Conservation (phyloP, 2,329 filamentous ascomycete genomes). For the Xylaria polymorpha region DNA sequence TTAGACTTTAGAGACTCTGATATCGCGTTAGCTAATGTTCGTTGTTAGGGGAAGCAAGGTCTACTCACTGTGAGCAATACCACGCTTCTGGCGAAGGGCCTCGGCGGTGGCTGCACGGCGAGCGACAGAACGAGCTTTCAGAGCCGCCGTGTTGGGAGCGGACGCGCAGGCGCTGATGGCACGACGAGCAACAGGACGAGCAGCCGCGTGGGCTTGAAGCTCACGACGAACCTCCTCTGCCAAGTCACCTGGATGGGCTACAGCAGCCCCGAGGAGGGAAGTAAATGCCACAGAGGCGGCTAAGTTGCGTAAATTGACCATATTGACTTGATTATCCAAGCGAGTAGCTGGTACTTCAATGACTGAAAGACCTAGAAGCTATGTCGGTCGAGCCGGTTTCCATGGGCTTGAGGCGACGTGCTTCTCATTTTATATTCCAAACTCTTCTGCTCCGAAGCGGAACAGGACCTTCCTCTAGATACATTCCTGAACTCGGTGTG, state of each 20-base stretch:
- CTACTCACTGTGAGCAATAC: slow-evolving; percentile 43
- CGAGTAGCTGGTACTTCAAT: slow-evolving; percentile 25
- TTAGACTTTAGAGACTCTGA: slow-evolving; percentile 45
- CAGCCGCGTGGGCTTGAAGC: slow-evolving; percentile 49
- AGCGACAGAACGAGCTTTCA: slow-evolving; percentile 53
- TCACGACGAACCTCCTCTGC: slow-evolving; percentile 48
- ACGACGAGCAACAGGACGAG: slow-evolving; percentile 51
- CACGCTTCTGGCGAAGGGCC: slow-evolving; percentile 53
- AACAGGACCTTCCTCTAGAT: slow-evolving; percentile 15
- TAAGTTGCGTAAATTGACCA: slow-evolving; percentile 46
- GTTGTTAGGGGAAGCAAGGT: neutral
- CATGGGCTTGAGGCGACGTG: neutral
- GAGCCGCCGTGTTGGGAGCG: slow-evolving; percentile 51
- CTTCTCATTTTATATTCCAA: slow-evolving; percentile 37
- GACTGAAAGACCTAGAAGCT: slow-evolving; percentile 33
- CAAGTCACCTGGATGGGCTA: slow-evolving; percentile 56
- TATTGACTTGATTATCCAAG: slow-evolving; percentile 31
- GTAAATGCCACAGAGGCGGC: slow-evolving; percentile 44
- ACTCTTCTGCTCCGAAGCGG: slow-evolving; percentile 1
- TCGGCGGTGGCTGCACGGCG: slow-evolving; percentile 54
- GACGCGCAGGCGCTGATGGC: slow-evolving; percentile 53
- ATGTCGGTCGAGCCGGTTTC: slow-evolving; percentile 16
- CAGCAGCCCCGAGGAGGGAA: slow-evolving; percentile 40
- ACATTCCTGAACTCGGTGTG: slow-evolving; percentile 7
- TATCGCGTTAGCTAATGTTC: slow-evolving; percentile 3